phyloP scores from a whole-genome alignment of 495 filamentous ascomycete genomes.

The Trichocladium antarcticum region DNA sequence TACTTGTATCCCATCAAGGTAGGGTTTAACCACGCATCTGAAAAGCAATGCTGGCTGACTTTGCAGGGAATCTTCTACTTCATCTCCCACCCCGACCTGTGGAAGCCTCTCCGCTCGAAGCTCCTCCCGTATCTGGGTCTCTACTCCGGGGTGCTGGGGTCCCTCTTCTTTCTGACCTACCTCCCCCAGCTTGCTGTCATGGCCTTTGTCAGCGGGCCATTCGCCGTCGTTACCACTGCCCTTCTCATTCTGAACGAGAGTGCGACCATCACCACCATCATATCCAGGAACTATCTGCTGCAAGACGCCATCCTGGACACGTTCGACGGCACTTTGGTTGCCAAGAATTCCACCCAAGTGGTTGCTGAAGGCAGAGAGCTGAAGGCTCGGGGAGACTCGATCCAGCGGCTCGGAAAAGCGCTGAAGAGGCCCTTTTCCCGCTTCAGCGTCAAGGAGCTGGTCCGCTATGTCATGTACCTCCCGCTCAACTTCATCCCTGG shows the following conservation, averaged over 20 bases:
- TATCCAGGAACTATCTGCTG: constrained; percentile 66
- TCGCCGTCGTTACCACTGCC: constrained; percentile 66
- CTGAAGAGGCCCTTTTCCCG: constrained; percentile 56
- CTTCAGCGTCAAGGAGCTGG: constrained; percentile 51
- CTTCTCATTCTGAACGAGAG: constrained; percentile 73
- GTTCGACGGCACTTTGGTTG: constrained; percentile 72
- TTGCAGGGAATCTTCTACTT: constrained; percentile 64
- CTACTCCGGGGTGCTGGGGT: constrained; percentile 52
- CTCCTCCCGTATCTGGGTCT: constrained; percentile 59
- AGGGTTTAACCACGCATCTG: background rate
- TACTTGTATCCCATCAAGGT: constrained; percentile 83
- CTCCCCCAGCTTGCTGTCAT: constrained; percentile 75
- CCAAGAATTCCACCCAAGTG: constrained; percentile 43
- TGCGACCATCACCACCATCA: constrained; percentile 61
- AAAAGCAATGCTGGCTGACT: constrained; percentile 5
- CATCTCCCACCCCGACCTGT: constrained; percentile 48
- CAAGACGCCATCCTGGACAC: constrained; percentile 76
- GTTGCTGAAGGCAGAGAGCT: constrained; percentile 65
- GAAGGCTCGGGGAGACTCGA: constrained; percentile 46
- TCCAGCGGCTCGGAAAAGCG: constrained; percentile 62
- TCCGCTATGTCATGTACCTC: constrained; percentile 68
- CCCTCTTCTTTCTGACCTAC: constrained; percentile 85
- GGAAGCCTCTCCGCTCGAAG: constrained; percentile 58
- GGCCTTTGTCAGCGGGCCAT: constrained; percentile 72
- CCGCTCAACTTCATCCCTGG: constrained; percentile 83